Evolutionary conservation across 2,329 filamentous ascomycete species (phyloP).

Genomic region (Akanthomyces uredinophilus): DNA sequence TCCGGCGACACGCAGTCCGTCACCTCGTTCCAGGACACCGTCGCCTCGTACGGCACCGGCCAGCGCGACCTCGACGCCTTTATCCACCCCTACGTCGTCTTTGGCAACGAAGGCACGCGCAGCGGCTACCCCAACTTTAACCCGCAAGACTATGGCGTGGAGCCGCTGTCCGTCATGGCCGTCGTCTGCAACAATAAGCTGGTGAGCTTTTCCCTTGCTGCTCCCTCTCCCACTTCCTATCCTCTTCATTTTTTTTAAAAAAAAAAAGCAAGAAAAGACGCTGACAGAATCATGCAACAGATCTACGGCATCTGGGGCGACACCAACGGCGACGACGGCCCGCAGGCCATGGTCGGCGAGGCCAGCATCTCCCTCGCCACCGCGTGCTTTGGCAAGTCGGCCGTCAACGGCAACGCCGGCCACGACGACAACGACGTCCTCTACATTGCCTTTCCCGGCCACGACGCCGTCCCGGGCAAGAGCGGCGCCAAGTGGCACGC

Average conservation of each 20-base stretch:
- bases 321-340: constrained; percentile 50
- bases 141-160: constrained; percentile 32
- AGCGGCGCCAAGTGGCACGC: constrained; percentile 52
- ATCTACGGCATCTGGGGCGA: constrained; percentile 55
- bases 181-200: constrained; percentile 43
- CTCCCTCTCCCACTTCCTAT: no score
- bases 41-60: constrained; percentile 32
- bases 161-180: constrained; percentile 44
- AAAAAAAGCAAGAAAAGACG: no score
- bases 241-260: no score
- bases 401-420: constrained; percentile 50
- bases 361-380: constrained; percentile 53
- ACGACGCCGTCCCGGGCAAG: constrained; percentile 51
- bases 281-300: not conserved
- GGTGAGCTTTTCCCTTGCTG: not conserved
- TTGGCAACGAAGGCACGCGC: constrained; percentile 36
- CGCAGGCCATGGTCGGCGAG: constrained; percentile 47
- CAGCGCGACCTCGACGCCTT: constrained; percentile 37
- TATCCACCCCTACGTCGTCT: constrained; percentile 44
- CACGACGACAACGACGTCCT: constrained; percentile 54
- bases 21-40: constrained; percentile 41
- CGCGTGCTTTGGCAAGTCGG: constrained; percentile 44
- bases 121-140: constrained; percentile 29
- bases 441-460: constrained; percentile 56
- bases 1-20: constrained; percentile 39